These are phyloP conservation scores for Nicotiana attenuata DNA, from an alignment of 257 asterid species.

Conservation along the genomic window DNA sequence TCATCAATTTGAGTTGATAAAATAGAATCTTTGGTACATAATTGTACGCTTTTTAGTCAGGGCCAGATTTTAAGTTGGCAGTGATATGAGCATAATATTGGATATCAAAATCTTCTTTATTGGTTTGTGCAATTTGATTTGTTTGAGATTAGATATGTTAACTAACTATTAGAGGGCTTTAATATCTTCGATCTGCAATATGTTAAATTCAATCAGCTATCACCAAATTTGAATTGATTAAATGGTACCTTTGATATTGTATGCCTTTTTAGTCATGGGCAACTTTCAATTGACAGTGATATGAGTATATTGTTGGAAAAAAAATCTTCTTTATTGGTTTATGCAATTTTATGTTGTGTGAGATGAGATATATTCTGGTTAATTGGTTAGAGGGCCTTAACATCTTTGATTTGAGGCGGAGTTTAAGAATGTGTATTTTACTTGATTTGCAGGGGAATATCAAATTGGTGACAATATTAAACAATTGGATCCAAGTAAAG, in stretches of 20 bases:
- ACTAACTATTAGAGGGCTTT: not conserved
- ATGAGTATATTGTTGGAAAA: not conserved
- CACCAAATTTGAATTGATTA: not conserved
- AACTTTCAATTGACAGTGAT: not conserved
- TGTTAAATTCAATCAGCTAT: not conserved
- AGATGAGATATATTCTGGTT: not conserved
- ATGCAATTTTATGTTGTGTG: not conserved
- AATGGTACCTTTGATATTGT: not conserved
- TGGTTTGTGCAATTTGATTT: not conserved
- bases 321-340: not conserved
- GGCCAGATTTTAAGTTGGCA: not conserved
- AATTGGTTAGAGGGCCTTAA: not conserved
- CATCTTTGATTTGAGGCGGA: not conserved
- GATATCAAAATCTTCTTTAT: not conserved
- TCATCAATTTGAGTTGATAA: not conserved
- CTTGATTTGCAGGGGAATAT: conserved; percentile 52
- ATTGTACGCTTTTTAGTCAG: not conserved
- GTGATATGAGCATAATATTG: not conserved
- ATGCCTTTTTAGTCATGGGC: not conserved
- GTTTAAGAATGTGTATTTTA: conserved; percentile 12
- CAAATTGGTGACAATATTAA: conserved; percentile 64
- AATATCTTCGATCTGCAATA: not conserved
- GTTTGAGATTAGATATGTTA: not conserved
- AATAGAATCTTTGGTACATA: not conserved
- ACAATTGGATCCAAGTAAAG: conserved; percentile 56